Conservation (phyloP, 768 basidiomycete species). For the Stropharia rugosoannulata region DNA sequence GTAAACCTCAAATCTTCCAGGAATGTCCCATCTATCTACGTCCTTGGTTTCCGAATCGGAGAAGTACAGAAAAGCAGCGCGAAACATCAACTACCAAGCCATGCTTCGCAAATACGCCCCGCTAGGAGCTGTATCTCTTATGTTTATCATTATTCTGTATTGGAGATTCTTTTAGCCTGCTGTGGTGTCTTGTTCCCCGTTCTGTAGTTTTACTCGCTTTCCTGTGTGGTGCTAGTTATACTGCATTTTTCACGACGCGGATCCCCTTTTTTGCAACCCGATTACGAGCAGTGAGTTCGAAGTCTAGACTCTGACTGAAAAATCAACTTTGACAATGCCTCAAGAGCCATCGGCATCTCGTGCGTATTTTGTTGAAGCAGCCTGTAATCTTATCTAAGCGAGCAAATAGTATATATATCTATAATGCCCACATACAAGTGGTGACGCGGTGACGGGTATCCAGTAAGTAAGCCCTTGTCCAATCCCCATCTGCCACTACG, state of each 20-base stretch:
- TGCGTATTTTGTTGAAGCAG: not conserved
- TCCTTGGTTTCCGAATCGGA: constrained; percentile 95
- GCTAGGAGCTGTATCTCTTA: constrained; percentile 74
- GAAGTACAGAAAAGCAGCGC: constrained; percentile 94
- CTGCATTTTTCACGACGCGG: constrained; percentile 3
- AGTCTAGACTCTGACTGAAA: no score
- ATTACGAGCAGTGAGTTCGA: no score
- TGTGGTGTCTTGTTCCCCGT: constrained; percentile 11
- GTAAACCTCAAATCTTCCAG: constrained; percentile 35
- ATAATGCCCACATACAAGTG: no score
- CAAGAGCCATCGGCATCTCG: no score
- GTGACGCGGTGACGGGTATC: no score
- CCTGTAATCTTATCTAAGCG: constrained; percentile 19
- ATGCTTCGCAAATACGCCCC: constrained; percentile 97
- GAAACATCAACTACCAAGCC: constrained; percentile 91
- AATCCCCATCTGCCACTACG: no score
- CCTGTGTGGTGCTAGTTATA: constrained; percentile 11
- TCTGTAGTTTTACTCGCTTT: constrained; percentile 19
- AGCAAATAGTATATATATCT: not conserved
- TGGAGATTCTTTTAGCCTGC: constrained; percentile 63
- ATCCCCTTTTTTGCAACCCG: not conserved
- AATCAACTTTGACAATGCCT: no score
- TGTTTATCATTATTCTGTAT: constrained; percentile 75
- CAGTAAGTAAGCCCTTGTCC: no score
- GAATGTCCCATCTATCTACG: constrained; percentile 96